Conservation (phyloP, 2,329 filamentous ascomycete species). For the Gaeumannomyces tritici region DNA sequence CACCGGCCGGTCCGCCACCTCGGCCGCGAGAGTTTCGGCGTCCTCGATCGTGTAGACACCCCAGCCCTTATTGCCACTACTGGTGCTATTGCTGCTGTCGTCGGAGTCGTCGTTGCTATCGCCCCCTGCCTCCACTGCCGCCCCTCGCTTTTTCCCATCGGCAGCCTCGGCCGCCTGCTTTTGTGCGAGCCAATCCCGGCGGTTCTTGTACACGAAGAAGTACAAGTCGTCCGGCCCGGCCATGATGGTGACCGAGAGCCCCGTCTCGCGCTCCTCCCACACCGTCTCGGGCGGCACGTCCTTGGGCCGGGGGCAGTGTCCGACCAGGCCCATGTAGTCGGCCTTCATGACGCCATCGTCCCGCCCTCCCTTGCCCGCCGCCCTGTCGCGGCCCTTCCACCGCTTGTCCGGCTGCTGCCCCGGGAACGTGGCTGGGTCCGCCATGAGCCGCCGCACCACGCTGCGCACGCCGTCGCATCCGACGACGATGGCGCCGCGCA, state of each 20-base stretch:
- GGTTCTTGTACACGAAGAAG: slow-evolving; percentile 7
- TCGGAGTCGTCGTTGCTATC: too few relatives aligned
- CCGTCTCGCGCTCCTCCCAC: slow-evolving; percentile 5
- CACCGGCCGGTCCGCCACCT: slow-evolving; percentile 3
- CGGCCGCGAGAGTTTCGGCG: slow-evolving; percentile 2
- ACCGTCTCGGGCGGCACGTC: slow-evolving; percentile 2
- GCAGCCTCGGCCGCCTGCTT: background rate
- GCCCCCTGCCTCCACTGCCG: background rate
- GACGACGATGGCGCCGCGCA: slow-evolving; percentile 15
- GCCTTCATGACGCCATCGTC: slow-evolving; percentile 9
- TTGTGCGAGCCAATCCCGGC: background rate
- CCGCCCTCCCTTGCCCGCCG: background rate
- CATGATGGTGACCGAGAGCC: slow-evolving; percentile 2
- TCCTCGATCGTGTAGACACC: slow-evolving; percentile 5
- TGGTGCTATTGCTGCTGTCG: too few relatives aligned
- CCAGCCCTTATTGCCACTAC: background rate
- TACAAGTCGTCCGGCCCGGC: slow-evolving; percentile 5
- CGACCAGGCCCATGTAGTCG: slow-evolving; percentile 9
- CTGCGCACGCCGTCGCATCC: slow-evolving; percentile 17
- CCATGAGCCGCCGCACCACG: slow-evolving; percentile 12
- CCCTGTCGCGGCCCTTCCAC: background rate
- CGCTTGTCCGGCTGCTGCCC: background rate
- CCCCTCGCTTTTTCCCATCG: background rate
- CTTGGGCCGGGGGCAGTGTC: slow-evolving; percentile 4
- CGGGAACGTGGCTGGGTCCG: slow-evolving; percentile 4